These are phyloP conservation scores for Clavispora vitiphila DNA, from an alignment of 805 yeast species.

Conservation along the genomic window DNA sequence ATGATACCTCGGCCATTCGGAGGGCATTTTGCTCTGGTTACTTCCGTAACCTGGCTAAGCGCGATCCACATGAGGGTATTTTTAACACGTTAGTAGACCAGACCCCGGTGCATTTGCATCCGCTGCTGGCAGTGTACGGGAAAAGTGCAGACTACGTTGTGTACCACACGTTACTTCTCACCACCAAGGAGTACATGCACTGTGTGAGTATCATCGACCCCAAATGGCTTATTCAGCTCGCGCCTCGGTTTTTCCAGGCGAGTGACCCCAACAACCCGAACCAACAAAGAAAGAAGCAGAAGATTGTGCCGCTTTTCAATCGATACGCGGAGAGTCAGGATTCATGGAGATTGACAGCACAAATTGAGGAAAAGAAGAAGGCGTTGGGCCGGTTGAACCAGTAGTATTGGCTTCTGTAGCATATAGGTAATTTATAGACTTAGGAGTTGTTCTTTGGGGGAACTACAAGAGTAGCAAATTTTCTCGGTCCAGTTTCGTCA, in stretches of 20 bases:
- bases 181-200: slow-evolving; percentile 89
- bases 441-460: no score
- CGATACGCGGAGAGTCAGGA: slow-evolving; percentile 55
- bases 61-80: slow-evolving; percentile 54
- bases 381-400: slow-evolving; percentile 19
- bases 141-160: slow-evolving; percentile 70
- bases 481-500: no score
- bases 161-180: slow-evolving; percentile 75
- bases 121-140: slow-evolving; percentile 69
- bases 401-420: not conserved
- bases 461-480: no score
- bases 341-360: slow-evolving; percentile 69
- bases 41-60: slow-evolving; percentile 61
- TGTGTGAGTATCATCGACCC: slow-evolving; percentile 81
- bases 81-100: slow-evolving; percentile 58
- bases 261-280: slow-evolving; percentile 48
- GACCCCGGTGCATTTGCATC: slow-evolving; percentile 78
- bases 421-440: not conserved
- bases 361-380: slow-evolving; percentile 23
- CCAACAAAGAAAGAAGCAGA: slow-evolving; percentile 52
- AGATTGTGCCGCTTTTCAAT: slow-evolving; percentile 69
- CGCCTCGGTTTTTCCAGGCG: slow-evolving; percentile 69
- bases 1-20: slow-evolving; percentile 52
- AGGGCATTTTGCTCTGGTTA: slow-evolving; percentile 64
- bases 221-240: slow-evolving; percentile 65